A percentile compares a stretch with the other conserved stretches of the same genome.
These are phyloP conservation scores for Juglanconis oblonga DNA, from an alignment of 2,329 filamentous ascomycete species.

Conservation along the genomic window DNA sequence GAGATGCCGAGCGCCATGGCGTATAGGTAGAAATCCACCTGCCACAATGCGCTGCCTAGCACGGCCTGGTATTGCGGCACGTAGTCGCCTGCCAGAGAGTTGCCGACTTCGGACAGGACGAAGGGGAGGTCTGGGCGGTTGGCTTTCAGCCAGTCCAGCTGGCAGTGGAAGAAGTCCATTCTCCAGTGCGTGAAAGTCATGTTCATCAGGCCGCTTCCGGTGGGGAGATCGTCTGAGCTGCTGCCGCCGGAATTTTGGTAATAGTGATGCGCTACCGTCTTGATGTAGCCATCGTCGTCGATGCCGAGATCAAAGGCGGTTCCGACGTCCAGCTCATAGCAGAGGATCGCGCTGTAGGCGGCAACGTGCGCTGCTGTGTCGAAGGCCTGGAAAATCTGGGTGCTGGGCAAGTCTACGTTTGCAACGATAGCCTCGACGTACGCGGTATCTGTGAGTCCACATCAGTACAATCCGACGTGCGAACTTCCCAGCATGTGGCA, in stretches of 20 bases:
- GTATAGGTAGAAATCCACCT: conserved; percentile 34
- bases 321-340: conserved; percentile 26
- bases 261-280: conserved; percentile 33
- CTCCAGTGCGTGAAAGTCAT: conserved; percentile 4
- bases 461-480: neutral
- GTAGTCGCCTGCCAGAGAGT: conserved; percentile 28
- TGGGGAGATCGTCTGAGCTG: neutral
- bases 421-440: conserved; percentile 28
- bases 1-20: conserved; percentile 29
- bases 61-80: conserved; percentile 29
- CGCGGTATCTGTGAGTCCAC: conserved; percentile 19
- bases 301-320: conserved; percentile 31
- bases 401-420: conserved; percentile 23
- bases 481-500: neutral
- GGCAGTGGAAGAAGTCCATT: conserved; percentile 24
- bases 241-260: conserved; percentile 31
- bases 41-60: conserved; percentile 34
- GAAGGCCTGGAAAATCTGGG: conserved; percentile 32
- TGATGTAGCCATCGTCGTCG: conserved; percentile 27
- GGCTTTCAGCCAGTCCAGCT: conserved; percentile 28
- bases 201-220: conserved; percentile 21
- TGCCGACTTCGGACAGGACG: conserved; percentile 33
- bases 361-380: conserved; percentile 28
- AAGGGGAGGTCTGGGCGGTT: conserved; percentile 29
- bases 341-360: conserved; percentile 17